Evolutionary conservation across 257 asterid genomes (phyloP).

Genomic region (Solanum sejunctum): DNA sequence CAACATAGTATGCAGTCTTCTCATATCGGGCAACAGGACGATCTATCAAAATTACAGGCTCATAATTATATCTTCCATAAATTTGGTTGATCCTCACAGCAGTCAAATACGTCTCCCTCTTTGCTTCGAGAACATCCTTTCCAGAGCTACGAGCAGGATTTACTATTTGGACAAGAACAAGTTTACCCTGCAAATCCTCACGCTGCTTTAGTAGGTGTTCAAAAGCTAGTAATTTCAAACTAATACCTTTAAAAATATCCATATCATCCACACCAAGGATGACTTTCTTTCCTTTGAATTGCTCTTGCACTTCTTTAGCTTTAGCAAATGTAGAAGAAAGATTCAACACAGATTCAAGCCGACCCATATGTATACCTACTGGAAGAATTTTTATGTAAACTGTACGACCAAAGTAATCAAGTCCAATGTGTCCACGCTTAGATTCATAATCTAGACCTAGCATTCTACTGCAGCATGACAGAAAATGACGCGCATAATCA

Average conservation of each 20-base stretch:
- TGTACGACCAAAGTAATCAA: conserved; percentile 85
- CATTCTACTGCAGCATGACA: conserved; percentile 90
- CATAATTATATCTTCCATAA: conserved; percentile 43
- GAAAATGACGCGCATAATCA: conserved; percentile 90
- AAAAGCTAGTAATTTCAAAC: conserved; percentile 76
- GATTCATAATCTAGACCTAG: conserved; percentile 87
- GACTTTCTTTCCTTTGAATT: conserved; percentile 52
- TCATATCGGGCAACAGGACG: conserved; percentile 65
- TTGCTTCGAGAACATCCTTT: conserved; percentile 79
- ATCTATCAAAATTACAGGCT: conserved; percentile 68
- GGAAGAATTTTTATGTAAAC: conserved; percentile 84
- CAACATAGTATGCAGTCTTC: conserved; percentile 80
- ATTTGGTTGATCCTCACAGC: conserved; percentile 53
- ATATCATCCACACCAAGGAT: conserved; percentile 90
- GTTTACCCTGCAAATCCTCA: conserved; percentile 30
- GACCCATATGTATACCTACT: conserved; percentile 84
- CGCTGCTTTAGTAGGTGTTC: conserved; percentile 58
- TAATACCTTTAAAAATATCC: conserved; percentile 92
- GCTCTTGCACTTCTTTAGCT: conserved; percentile 55
- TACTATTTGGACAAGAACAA: conserved; percentile 75
- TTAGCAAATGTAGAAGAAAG: conserved; percentile 48
- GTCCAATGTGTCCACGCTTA: conserved; percentile 83
- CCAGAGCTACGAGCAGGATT: conserved; percentile 94
- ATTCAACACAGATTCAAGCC: conserved; percentile 63
- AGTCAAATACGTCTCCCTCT: conserved; percentile 56